These are phyloP conservation scores for Starmerella floricola DNA, from an alignment of 805 yeast species.

Conservation along the genomic window DNA sequence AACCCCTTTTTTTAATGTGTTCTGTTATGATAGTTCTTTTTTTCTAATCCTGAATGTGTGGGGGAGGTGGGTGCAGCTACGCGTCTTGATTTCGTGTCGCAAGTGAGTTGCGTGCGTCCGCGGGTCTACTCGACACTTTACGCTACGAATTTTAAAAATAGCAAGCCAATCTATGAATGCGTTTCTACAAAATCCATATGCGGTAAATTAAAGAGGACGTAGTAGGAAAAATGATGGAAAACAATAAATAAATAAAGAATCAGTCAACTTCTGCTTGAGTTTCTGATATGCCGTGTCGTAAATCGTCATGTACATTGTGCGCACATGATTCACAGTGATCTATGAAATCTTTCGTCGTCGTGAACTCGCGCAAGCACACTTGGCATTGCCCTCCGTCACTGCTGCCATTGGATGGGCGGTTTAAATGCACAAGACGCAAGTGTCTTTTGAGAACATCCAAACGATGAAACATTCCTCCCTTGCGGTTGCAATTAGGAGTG, in stretches of 20 bases:
- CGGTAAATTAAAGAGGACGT: background rate
- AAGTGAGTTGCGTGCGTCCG: too few species aligned
- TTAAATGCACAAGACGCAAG: constrained; percentile 55
- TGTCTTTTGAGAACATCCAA: constrained; percentile 67
- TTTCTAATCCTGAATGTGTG: too few species aligned
- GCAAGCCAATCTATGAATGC: too few species aligned
- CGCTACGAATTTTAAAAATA: too few species aligned
- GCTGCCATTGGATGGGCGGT: constrained; percentile 33
- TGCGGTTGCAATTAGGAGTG: constrained; percentile 61
- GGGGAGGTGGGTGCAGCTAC: too few species aligned
- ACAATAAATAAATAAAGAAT: constrained; percentile 1
- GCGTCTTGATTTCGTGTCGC: too few species aligned
- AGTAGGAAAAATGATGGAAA: background rate
- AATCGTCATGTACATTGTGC: constrained; percentile 12
- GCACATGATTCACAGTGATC: constrained; percentile 60
- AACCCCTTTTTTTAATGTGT: too few species aligned
- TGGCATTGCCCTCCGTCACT: constrained; percentile 56
- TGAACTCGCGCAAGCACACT: constrained; percentile 47
- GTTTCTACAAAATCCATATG: background rate
- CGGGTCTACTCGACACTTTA: too few species aligned
- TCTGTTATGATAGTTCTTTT: too few species aligned
- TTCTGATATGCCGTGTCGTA: background rate
- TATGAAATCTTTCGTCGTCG: constrained; percentile 43
- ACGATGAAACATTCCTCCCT: constrained; percentile 64
- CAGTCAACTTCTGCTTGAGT: background rate